Evolutionary conservation across 1,284 basidiomycete genomes (phyloP).

Genomic region (Vanrija sp.): DNA sequence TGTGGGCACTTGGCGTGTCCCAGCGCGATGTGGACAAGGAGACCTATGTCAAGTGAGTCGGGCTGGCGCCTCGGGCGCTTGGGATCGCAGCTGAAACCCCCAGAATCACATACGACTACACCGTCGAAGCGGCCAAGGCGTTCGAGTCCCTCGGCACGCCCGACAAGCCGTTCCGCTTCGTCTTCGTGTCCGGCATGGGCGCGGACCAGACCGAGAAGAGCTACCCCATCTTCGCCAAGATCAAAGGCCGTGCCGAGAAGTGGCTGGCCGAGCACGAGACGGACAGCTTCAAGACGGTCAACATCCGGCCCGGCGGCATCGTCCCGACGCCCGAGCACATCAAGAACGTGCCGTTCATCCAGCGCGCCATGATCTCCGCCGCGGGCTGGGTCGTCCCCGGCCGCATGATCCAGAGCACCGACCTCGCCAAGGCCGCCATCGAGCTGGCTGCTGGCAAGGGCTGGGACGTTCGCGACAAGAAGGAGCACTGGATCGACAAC

Average conservation of each 20-base stretch:
- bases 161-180: constrained; percentile 26
- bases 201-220: constrained; percentile 18
- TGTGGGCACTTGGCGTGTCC: constrained; percentile 33
- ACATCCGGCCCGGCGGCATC: constrained; percentile 27
- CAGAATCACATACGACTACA: constrained; percentile 34
- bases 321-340: constrained; percentile 19
- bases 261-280: constrained; percentile 9
- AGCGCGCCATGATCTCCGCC: neutral
- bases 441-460: constrained; percentile 16
- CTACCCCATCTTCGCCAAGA: constrained; percentile 15
- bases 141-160: constrained; percentile 21
- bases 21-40: constrained; percentile 29
- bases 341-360: neutral
- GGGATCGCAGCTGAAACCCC: no score
- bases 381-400: constrained; percentile 10
- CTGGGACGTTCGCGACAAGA: constrained; percentile 38
- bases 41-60: constrained; percentile 31
- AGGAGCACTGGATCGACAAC: constrained; percentile 22
- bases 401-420: constrained; percentile 6
- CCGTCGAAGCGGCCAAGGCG: constrained; percentile 17
- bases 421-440: constrained; percentile 17
- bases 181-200: constrained; percentile 30
- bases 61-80: no score
- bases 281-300: constrained; percentile 17
- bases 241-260: constrained; percentile 30